Evolutionary conservation across 2,329 filamentous ascomycete genomes (phyloP), one percentile per base, ranked within the genome.

Genomic region (Ilyonectria robusta): DNA sequence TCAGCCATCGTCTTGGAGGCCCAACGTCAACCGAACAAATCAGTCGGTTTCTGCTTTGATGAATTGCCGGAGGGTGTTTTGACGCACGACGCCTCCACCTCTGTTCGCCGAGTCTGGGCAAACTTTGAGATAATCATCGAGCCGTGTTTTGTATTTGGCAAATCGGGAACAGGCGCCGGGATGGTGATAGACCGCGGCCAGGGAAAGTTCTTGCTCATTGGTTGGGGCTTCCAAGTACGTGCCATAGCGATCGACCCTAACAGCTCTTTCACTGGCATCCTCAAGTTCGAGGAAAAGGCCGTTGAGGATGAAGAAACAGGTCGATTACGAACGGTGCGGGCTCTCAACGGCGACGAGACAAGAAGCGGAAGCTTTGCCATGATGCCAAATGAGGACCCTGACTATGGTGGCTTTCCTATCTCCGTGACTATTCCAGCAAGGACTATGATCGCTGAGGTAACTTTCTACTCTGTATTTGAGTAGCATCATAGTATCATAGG

Each of bases 21-120:
- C 10, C 47, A 50, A 31, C 11, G 4, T 7, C 21, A 46, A 9
- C 47, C 58, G 6, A 31, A 31, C 23, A 42, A 17, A 44, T 60
- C 10, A 50, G 15, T 50, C 19, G 58, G 58, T 4, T 60, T 60
- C 17, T 60, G 21, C 11, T 60, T 60, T 51, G 58, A 60, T 19
- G 58, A 60, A 42, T n/a, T 42, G 6, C n/a, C 40, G 2, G 5
- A 42, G 15, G 40, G n/a, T 42, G 40, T n/a, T n/a, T 42, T 17
- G 6, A n/a, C 11, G 17, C 13, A 42, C 7, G 40, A 42, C n/a
- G 1, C 40, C 6, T 8, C 15, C 17, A 17, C 1, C 1, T 1
- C 8, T 8, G 15, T 42, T n/a, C 40, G 17, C 15, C 40, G 40
- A 42, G 31, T 37, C 15, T 31, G 58, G 46, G 6, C 35, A 42